Evolutionary conservation across 441 rosid species (phyloP).

Genomic region (Erodium chrysanthum): DNA sequence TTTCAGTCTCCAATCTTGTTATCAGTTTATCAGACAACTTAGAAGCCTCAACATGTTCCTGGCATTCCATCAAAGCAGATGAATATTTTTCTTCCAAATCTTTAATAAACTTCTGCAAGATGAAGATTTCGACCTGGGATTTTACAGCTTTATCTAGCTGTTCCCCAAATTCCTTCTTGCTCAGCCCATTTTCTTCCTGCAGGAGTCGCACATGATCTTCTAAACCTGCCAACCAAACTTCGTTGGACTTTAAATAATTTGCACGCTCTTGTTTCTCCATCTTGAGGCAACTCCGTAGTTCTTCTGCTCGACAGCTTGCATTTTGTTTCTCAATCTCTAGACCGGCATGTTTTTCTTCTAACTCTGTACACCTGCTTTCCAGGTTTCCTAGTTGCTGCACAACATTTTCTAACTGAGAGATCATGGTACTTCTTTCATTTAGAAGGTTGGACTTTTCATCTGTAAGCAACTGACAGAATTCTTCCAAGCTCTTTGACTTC

Average conservation of each 20-base stretch:
- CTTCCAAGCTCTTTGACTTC: slow-evolving; percentile 54
- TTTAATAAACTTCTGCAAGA: slow-evolving; percentile 52
- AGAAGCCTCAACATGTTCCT: slow-evolving; percentile 48
- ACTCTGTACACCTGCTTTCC: slow-evolving; percentile 51
- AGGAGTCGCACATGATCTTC: slow-evolving; percentile 59
- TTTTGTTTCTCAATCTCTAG: slow-evolving; percentile 42
- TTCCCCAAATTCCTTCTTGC: slow-evolving; percentile 70
- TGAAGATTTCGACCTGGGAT: slow-evolving; percentile 56
- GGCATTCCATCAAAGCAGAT: slow-evolving; percentile 49
- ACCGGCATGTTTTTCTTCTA: slow-evolving; percentile 38
- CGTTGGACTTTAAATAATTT: slow-evolving; percentile 41
- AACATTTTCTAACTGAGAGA: slow-evolving; percentile 37
- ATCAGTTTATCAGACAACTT: slow-evolving; percentile 48
- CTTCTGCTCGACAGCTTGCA: slow-evolving; percentile 41
- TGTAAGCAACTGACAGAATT: slow-evolving; percentile 44
- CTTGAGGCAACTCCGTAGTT: slow-evolving; percentile 47
- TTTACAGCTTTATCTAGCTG: slow-evolving; percentile 62
- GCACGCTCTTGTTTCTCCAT: slow-evolving; percentile 54
- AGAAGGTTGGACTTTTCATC: slow-evolving; percentile 43
- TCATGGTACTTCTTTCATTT: slow-evolving; percentile 40
- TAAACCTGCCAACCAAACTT: slow-evolving; percentile 53
- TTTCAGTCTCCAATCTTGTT: slow-evolving; percentile 54
- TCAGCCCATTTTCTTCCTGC: slow-evolving; percentile 53
- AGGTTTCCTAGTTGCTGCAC: slow-evolving; percentile 50
- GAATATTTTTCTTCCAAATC: slow-evolving; percentile 54